Evolutionary conservation across 768 basidiomycete species (phyloP), one percentile per base, ranked within the genome.

Genomic region (Cystofilobasidium bisporidii): DNA sequence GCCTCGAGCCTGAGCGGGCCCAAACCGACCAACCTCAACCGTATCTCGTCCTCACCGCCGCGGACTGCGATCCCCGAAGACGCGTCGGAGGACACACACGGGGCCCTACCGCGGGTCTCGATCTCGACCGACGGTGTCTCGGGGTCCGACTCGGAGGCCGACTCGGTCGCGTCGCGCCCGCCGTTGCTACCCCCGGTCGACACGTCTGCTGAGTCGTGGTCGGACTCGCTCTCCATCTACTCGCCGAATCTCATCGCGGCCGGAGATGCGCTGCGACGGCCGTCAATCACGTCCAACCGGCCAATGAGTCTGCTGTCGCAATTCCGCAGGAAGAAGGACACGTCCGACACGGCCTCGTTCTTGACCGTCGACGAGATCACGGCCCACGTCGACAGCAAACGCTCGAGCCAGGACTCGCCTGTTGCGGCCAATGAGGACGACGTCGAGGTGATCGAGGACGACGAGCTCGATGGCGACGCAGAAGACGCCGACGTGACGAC

Each of bases 311-410:
- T 73, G 61, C 63, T 75, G 22, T 74, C 73, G 40, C 76, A 73
- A 61, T 53, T 76, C 22, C 67, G 88, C 69, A 88, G 84, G 76
- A 88, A 85, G 75, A 85, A 88, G 26, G 91, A 96, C 73, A 81
- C 83, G 45, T 88, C 88, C 0, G 91, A 94, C 73, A 90, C 91
- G 11, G 90, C 89, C 5, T 91, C 89, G 72, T 78, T 97, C 73
- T 82, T 97, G 77, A 99, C 94, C 0, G 89, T 99, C 28, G 94
- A 99, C 74, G 91, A 99, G 78, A 96, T 99, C 73, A 97, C 96
- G 0, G 92, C 91, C 14, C 88, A 94, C 73, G 88, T 99, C 11
- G 94, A 88, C 75, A 80, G 80, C 66, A 72, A 80, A 20, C 71
- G 81, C 17, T 76, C 84, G 73, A 89, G 85, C 64, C 76, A 78